Conservation (phyloP, 352 stramenopile species). For the Phytophthora tentaculata region DNA sequence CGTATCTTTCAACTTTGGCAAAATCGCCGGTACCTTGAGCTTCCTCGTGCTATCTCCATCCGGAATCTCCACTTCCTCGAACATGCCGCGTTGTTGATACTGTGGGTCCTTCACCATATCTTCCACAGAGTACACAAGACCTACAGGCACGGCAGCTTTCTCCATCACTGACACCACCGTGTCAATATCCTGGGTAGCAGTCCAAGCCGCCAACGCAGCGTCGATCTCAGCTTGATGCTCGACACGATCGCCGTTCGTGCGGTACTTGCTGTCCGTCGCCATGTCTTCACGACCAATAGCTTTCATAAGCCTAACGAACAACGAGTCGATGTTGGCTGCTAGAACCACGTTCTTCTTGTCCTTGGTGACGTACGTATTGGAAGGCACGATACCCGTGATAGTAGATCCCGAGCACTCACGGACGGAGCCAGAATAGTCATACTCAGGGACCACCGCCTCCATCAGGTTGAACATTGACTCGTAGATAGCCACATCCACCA, state of each 20-base stretch:
- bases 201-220: constrained; percentile 60
- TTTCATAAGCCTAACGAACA: constrained; percentile 84
- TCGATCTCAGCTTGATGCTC: constrained; percentile 69
- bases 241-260: constrained; percentile 76
- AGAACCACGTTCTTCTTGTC: constrained; percentile 89
- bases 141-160: constrained; percentile 57
- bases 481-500: constrained; percentile 89
- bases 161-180: constrained; percentile 70
- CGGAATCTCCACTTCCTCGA: constrained; percentile 70
- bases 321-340: constrained; percentile 83
- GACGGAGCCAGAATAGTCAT: constrained; percentile 79
- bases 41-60: constrained; percentile 34
- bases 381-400: constrained; percentile 88
- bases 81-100: constrained; percentile 77
- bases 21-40: constrained; percentile 77
- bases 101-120: constrained; percentile 82
- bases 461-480: constrained; percentile 90
- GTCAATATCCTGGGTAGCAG: constrained; percentile 49
- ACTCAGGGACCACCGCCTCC: constrained; percentile 85
- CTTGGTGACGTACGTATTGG: constrained; percentile 84
- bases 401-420: constrained; percentile 88
- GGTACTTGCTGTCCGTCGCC: constrained; percentile 58
- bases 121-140: constrained; percentile 81
- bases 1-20: constrained; percentile 72
- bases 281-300: constrained; percentile 70